Evolutionary conservation across 2,329 filamentous ascomycete species (phyloP).

Genomic region (Ophiostoma novo-ulmi): DNA sequence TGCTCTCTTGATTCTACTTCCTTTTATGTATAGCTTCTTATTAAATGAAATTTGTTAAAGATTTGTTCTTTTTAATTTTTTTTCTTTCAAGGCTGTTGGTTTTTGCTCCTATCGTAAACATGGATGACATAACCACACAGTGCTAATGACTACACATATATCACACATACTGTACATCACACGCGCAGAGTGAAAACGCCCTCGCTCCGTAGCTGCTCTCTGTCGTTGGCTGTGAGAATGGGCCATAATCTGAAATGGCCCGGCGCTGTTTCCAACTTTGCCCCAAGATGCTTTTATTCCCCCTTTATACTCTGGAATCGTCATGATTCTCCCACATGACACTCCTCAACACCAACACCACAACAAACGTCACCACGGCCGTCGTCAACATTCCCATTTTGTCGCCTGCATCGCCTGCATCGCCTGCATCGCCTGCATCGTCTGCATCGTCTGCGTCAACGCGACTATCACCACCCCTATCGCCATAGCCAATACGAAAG

Average conservation of each 20-base stretch:
- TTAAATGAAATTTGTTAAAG: too few relatives aligned
- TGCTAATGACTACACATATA: neutral
- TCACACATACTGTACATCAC: neutral
- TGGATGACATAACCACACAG: neutral
- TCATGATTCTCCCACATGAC: neutral
- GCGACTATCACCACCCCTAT: neutral
- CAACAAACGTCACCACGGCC: neutral
- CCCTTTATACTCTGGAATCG: constrained; percentile 20
- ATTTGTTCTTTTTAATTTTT: neutral
- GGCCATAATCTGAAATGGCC: constrained; percentile 25
- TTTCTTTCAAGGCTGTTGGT: neutral
- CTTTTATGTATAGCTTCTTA: too few relatives aligned
- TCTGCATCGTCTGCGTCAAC: neutral
- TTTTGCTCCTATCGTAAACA: neutral
- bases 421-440: neutral
- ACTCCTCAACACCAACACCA: neutral
- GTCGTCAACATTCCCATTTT: neutral
- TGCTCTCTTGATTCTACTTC: too few relatives aligned
- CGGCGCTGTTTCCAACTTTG: neutral
- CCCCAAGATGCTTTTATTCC: constrained; percentile 28
- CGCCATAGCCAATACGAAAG: neutral
- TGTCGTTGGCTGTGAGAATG: constrained; percentile 26
- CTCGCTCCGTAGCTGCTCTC: neutral
- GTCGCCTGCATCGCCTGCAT: neutral
- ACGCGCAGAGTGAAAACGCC: neutral